Evolutionary conservation across 2,329 filamentous ascomycete genomes (phyloP), one percentile per base, ranked within the genome.

Genomic region (Claviceps citrina): DNA sequence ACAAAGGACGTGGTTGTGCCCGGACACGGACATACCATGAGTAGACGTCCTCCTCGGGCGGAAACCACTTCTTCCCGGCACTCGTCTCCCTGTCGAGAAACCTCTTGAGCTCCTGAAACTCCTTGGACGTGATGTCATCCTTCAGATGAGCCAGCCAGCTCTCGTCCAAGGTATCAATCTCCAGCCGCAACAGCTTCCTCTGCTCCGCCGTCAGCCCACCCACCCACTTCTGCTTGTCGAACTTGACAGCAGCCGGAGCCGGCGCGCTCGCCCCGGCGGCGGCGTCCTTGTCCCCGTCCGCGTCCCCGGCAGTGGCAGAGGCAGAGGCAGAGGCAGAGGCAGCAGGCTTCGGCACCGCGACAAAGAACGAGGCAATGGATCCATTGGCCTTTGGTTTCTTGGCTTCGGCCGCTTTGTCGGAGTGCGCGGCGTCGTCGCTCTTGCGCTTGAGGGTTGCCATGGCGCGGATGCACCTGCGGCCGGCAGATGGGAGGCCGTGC

Each of bases 141-240:
- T 93, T 93, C 43, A 98, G 70, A 47, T 83, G 78, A 13, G 78
- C 78, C 46, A 98, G 68, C 89, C 91, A 98, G 64, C 81, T 93
- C 44, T 87, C 83, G 55, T 95, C 75, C 44, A 98, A 65, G 0
- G 87, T 95, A 33, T 93, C 77, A 49, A 98, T 94, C 64, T 98
- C 91, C 31, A 98, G 71, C 54, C 82, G 70, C 36, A 98, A 70
- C 35, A 96, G 67, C 39, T 80, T 70, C 55, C 76, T 84, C 60
- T 95, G 84, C 63, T 98, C 91, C 0, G 73, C 61, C 0, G 74
- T 86, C 46, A 98, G 68, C 42, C 74, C 73, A 16, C 75, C 73
- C n/a, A 87, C 69, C 91, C 91, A 98, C 61, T 82, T 84, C 34
- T 76, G 75, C 66, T 94, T 95, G 67, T 95, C 73, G 57, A 95